Conservation (phyloP, 2,329 filamentous ascomycete species). For the Clonostachys sp. region DNA sequence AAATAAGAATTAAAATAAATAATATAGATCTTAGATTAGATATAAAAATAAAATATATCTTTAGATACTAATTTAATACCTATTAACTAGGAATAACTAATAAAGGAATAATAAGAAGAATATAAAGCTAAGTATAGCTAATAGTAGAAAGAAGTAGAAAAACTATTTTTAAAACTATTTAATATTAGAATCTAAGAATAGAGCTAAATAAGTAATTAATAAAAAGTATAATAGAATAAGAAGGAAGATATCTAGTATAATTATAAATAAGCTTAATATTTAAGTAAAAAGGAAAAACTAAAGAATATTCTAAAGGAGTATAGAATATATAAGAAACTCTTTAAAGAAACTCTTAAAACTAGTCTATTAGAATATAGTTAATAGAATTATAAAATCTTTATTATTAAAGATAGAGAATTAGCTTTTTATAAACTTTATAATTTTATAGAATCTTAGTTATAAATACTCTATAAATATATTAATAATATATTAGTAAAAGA, state of each 20-base stretch:
- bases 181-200: neutral
- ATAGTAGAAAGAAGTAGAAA: neutral
- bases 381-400: too few species aligned
- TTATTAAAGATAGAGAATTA: too few species aligned
- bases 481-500: too few species aligned
- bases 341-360: conserved; percentile 1
- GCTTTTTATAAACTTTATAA: too few species aligned
- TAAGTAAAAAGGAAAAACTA: neutral
- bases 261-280: neutral
- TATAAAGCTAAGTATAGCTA: neutral
- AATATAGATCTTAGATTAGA: neutral
- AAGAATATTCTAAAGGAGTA: neutral
- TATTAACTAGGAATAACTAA: neutral
- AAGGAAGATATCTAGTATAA: neutral
- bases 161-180: neutral
- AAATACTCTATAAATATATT: too few species aligned
- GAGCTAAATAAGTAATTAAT: neutral
- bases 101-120: neutral
- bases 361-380: too few species aligned
- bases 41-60: neutral
- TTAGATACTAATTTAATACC: neutral
- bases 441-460: too few species aligned
- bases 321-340: conserved; percentile 4
- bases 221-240: neutral
- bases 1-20: neutral